These are phyloP conservation scores for Penicillium oxalicum DNA, from an alignment of 2,329 filamentous ascomycete genomes.

Conservation along the genomic window DNA sequence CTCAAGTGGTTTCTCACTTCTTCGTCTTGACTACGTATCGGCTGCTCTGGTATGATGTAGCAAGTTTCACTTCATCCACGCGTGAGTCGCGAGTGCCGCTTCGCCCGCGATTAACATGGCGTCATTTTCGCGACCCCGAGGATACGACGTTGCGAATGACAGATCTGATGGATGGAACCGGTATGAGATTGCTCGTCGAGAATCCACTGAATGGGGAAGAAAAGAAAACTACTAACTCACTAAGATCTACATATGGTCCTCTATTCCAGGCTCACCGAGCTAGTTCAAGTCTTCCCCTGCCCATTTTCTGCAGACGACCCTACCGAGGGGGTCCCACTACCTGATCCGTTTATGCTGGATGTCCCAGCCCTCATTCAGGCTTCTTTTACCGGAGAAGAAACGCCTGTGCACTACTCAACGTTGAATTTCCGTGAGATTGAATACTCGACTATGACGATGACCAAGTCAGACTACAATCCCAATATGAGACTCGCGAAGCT, in stretches of 20 bases:
- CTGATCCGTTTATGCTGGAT: slow-evolving; percentile 32
- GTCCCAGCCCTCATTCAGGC: slow-evolving; percentile 18
- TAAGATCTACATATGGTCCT: slow-evolving; percentile 36
- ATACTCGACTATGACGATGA: slow-evolving; percentile 14
- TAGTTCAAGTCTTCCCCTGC: slow-evolving; percentile 31
- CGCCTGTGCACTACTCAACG: slow-evolving; percentile 22
- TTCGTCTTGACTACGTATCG: slow-evolving; percentile 51
- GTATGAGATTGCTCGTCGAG: slow-evolving; percentile 19
- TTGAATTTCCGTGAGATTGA: slow-evolving; percentile 31
- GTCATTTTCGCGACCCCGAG: slow-evolving; percentile 50
- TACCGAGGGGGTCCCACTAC: slow-evolving; percentile 18
- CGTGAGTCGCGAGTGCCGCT: slow-evolving; percentile 25
- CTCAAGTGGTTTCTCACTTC: slow-evolving; percentile 37
- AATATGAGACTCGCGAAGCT: slow-evolving; percentile 31
- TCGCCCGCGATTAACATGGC: slow-evolving; percentile 42
- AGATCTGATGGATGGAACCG: slow-evolving; percentile 26
- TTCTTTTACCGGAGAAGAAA: slow-evolving; percentile 4
- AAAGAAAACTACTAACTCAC: slow-evolving; percentile 4
- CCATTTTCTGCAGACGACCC: slow-evolving; percentile 19
- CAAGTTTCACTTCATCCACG: slow-evolving; percentile 17
- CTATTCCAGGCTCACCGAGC: slow-evolving; percentile 34
- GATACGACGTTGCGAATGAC: slow-evolving; percentile 47
- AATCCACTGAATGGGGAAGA: neutral
- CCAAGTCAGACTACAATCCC: slow-evolving; percentile 16
- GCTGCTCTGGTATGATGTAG: slow-evolving; percentile 43